Evolutionary conservation across 148 eudicot species (phyloP).

Genomic region (Heliosperma pusillum): DNA sequence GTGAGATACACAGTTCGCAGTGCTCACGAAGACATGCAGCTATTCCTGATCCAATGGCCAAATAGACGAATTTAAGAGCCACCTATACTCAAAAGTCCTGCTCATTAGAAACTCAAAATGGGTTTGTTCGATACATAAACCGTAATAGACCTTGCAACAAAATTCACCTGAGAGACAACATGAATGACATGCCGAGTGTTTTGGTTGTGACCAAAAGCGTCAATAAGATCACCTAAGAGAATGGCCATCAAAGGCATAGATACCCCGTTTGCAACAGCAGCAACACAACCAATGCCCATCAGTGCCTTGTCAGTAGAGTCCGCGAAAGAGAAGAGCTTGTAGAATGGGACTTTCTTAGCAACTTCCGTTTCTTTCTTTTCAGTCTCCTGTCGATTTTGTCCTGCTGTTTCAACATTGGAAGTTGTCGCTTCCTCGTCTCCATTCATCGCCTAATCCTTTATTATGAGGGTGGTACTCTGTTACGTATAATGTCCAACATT

Average conservation of each 20-base stretch:
- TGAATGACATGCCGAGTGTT: conserved; percentile 24
- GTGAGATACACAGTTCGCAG: background rate
- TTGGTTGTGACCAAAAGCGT: conserved; percentile 60
- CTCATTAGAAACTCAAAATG: background rate
- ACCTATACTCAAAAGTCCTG: conserved; percentile 32
- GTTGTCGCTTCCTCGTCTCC: conserved; percentile 10
- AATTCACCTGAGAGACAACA: conserved; percentile 46
- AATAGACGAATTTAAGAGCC: conserved; percentile 49
- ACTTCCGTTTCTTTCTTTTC: conserved; percentile 17
- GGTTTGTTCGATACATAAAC: background rate
- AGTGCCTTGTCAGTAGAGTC: conserved; percentile 46
- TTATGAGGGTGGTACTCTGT: background rate
- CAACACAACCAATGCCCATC: conserved; percentile 56
- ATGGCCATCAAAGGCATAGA: conserved; percentile 55
- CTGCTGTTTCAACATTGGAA: background rate
- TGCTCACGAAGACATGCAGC: conserved; percentile 64
- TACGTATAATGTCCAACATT: background rate
- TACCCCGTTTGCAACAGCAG: conserved; percentile 57
- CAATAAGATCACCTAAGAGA: conserved; percentile 50
- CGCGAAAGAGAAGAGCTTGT: conserved; percentile 58
- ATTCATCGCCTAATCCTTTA: background rate
- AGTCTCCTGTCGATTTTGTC: background rate
- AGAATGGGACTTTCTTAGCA: conserved; percentile 42
- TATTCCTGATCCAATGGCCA: conserved; percentile 47
- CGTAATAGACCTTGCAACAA: background rate